Evolutionary conservation across 257 asterid species (phyloP).

Genomic region (Parsonsia alboflavescens): DNA sequence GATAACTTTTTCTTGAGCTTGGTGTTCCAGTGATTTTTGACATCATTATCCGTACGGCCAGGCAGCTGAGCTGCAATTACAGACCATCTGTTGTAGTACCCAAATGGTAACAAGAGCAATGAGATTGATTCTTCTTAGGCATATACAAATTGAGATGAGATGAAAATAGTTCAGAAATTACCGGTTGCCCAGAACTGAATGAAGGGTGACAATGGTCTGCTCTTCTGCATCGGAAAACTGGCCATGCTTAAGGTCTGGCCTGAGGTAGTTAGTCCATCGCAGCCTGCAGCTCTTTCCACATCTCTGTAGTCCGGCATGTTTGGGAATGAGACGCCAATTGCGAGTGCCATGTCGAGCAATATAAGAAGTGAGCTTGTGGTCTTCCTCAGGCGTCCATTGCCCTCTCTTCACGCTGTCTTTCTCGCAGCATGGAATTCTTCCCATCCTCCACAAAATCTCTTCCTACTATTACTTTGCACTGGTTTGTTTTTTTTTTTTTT

Average conservation of each 20-base stretch:
- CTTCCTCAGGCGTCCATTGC: conserved; percentile 98
- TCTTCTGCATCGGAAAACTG: conserved; percentile 89
- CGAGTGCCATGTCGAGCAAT: conserved; percentile 91
- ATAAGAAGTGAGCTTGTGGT: conserved; percentile 87
- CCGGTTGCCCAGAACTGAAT: conserved; percentile 92
- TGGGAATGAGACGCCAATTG: conserved; percentile 98
- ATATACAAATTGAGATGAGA: background rate
- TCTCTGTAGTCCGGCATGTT: conserved; percentile 87
- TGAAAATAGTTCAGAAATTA: conserved; percentile 5
- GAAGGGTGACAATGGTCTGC: conserved; percentile 83
- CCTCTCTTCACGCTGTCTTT: conserved; percentile 86
- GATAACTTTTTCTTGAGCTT: conserved; percentile 87
- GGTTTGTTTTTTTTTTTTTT: too few relatives aligned
- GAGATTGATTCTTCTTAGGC: too few relatives aligned
- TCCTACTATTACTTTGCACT: background rate
- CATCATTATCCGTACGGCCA: conserved; percentile 92
- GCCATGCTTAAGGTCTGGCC: conserved; percentile 95
- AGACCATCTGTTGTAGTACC: conserved; percentile 58
- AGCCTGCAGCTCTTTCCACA: conserved; percentile 93
- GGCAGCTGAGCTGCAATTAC: conserved; percentile 89
- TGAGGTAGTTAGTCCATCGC: conserved; percentile 94
- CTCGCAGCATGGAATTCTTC: conserved; percentile 88
- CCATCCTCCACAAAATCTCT: conserved; percentile 35
- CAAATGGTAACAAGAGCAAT: background rate
- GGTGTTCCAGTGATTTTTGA: conserved; percentile 94